Evolutionary conservation across 129 eudicot species (phyloP).

Genomic region (Arctium lappa): DNA sequence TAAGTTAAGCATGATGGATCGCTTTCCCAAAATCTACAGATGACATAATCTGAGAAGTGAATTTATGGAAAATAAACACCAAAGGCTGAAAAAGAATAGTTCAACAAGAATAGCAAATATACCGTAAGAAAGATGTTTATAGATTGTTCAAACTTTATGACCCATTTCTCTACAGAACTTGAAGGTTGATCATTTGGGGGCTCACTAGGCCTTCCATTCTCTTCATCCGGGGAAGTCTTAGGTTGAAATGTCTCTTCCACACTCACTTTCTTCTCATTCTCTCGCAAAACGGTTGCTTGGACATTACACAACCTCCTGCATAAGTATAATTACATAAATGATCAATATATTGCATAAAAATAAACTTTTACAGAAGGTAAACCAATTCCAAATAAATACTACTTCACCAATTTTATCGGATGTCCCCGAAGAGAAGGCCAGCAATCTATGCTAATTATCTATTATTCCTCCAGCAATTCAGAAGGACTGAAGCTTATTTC

Average conservation of each 20-base stretch:
- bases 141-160: slow-evolving; percentile 77
- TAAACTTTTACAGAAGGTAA: not conserved
- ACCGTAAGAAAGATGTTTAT: slow-evolving; percentile 86
- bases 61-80: not conserved
- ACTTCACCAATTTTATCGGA: too few relatives aligned
- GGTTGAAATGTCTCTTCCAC: slow-evolving; percentile 77
- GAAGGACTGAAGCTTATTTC: not conserved
- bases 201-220: slow-evolving; percentile 30
- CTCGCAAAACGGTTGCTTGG: slow-evolving; percentile 56
- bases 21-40: not conserved
- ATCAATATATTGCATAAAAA: not conserved
- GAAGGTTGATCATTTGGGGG: slow-evolving; percentile 41
- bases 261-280: slow-evolving; percentile 60
- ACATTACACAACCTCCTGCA: slow-evolving; percentile 44
- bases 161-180: slow-evolving; percentile 49
- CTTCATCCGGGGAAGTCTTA: slow-evolving; percentile 41
- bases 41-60: not conserved
- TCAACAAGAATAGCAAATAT: not conserved
- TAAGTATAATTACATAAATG: not conserved
- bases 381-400: not conserved
- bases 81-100: not conserved
- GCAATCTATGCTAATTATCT: not conserved
- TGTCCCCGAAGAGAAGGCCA: too few relatives aligned
- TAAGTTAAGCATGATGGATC: not conserved
- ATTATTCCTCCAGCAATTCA: not conserved